Percentiles rank a stretch among this genome's conserved stretches.
phyloP scores from a whole-genome alignment of 352 stramenopile species.

The Globisporangium solare region DNA sequence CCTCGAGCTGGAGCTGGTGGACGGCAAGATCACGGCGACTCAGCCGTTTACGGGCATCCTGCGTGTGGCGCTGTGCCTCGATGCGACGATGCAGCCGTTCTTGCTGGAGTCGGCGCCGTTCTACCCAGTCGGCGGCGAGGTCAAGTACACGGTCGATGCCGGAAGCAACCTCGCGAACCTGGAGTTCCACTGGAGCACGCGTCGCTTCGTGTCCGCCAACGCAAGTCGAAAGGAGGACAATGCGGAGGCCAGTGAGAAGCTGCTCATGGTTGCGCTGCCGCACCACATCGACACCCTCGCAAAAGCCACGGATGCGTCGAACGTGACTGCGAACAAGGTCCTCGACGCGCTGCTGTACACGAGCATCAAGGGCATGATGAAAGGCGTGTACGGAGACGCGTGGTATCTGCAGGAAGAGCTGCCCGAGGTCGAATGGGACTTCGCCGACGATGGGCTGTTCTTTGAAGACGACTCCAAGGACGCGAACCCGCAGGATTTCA shows the following conservation, averaged over 20 bases:
- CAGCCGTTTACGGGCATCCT: slow-evolving; percentile 47
- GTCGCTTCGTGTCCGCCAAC: slow-evolving; percentile 30
- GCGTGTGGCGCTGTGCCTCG: slow-evolving; percentile 41
- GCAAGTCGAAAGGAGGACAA: slow-evolving; percentile 11
- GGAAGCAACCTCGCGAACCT: slow-evolving; percentile 24
- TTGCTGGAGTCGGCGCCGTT: slow-evolving; percentile 54
- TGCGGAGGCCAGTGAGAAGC: slow-evolving; percentile 13
- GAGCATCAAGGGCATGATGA: slow-evolving; percentile 72
- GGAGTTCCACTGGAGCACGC: slow-evolving; percentile 62
- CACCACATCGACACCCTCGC: slow-evolving; percentile 66
- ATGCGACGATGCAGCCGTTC: slow-evolving; percentile 32
- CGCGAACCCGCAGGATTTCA: slow-evolving; percentile 16
- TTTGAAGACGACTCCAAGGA: slow-evolving; percentile 25
- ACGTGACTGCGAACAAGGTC: slow-evolving; percentile 21
- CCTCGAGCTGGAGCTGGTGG: slow-evolving; percentile 28
- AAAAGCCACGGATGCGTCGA: slow-evolving; percentile 10
- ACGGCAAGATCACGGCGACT: slow-evolving; percentile 31
- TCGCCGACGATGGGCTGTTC: slow-evolving; percentile 50
- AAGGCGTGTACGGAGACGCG: slow-evolving; percentile 46
- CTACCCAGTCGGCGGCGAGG: slow-evolving; percentile 50
- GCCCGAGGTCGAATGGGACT: slow-evolving; percentile 59
- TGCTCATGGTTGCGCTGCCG: slow-evolving; percentile 71
- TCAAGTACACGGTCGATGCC: slow-evolving; percentile 40
- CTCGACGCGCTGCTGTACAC: slow-evolving; percentile 51
- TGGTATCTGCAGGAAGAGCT: slow-evolving; percentile 70